phyloP scores from a whole-genome alignment of 495 filamentous ascomycete genomes.

The Neurospora discreta region DNA sequence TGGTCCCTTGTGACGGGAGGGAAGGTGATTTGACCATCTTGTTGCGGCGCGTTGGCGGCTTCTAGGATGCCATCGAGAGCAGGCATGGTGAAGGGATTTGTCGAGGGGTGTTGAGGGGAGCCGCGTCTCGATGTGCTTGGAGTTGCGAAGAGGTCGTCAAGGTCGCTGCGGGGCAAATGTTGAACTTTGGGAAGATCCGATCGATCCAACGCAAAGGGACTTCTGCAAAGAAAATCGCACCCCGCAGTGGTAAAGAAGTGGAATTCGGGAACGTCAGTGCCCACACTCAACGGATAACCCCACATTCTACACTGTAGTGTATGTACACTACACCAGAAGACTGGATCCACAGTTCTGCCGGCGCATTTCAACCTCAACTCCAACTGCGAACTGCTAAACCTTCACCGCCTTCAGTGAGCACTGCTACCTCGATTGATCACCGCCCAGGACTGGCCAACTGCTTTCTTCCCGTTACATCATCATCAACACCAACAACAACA shows the following conservation, averaged over 20 bases:
- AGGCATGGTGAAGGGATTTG: conserved; percentile 10
- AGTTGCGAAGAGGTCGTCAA: background rate
- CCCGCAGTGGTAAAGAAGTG: background rate
- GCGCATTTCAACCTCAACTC: background rate
- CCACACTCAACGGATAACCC: background rate
- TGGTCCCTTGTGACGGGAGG: conserved; percentile 73
- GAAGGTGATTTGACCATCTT: conserved; percentile 48
- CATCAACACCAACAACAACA: background rate
- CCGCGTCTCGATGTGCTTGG: background rate
- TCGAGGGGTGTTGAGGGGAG: background rate
- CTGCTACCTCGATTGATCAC: background rate
- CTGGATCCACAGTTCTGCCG: background rate
- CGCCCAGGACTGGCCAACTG: background rate
- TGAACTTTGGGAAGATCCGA: background rate
- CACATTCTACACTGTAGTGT: too few relatives aligned
- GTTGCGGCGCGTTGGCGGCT: conserved; percentile 1
- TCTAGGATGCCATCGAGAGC: conserved; percentile 11
- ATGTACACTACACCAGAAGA: too few relatives aligned
- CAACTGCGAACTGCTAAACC: background rate
- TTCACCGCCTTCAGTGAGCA: background rate
- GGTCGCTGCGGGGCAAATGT: background rate
- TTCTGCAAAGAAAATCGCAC: background rate
- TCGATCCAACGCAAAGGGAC: background rate
- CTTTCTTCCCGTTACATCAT: background rate
- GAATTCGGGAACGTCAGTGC: background rate